A percentile compares a stretch with the other conserved stretches of the same genome.
Evolutionary conservation across 164 flowering plant genomes (phyloP).

Genomic region (Stephania yunnanensis): DNA sequence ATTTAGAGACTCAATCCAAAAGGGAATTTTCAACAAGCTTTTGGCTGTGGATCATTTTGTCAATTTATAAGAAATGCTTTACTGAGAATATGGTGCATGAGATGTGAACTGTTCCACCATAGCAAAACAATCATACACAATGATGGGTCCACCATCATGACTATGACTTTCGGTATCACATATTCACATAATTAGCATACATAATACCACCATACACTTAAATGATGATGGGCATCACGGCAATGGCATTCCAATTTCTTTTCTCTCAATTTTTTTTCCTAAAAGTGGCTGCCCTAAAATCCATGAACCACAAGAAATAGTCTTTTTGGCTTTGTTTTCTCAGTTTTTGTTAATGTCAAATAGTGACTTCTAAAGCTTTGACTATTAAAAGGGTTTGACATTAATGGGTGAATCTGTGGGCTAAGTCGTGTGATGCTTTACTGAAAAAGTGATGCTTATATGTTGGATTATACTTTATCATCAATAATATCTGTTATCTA

Average conservation of each 20-base stretch:
- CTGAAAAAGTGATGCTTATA: not conserved
- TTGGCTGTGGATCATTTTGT: no score
- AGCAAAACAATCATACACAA: slow-evolving; percentile 10
- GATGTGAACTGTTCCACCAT: slow-evolving; percentile 6
- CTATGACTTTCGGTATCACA: no score
- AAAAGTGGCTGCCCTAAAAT: slow-evolving; percentile 8
- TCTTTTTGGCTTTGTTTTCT: slow-evolving; percentile 2
- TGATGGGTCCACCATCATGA: slow-evolving; percentile 7
- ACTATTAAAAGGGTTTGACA: slow-evolving; percentile 12
- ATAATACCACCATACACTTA: not conserved
- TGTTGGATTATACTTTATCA: not conserved
- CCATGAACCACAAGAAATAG: slow-evolving; percentile 2
- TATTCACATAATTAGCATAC: not conserved
- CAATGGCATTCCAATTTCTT: not conserved
- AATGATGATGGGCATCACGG: not conserved
- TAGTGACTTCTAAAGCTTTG: slow-evolving; percentile 13
- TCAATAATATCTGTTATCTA: no score
- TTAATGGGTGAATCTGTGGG: not conserved
- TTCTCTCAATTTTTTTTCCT: slow-evolving; percentile 5
- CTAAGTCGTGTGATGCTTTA: not conserved
- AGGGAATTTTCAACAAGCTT: no score
- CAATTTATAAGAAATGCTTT: no score
- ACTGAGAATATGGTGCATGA: not conserved
- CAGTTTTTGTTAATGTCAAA: slow-evolving; percentile 5
- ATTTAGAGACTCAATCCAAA: no score